Evolutionary conservation across 2,329 filamentous ascomycete genomes (phyloP), one percentile per base, ranked within the genome.

Genomic region (Pseudogymnoascus sp.): DNA sequence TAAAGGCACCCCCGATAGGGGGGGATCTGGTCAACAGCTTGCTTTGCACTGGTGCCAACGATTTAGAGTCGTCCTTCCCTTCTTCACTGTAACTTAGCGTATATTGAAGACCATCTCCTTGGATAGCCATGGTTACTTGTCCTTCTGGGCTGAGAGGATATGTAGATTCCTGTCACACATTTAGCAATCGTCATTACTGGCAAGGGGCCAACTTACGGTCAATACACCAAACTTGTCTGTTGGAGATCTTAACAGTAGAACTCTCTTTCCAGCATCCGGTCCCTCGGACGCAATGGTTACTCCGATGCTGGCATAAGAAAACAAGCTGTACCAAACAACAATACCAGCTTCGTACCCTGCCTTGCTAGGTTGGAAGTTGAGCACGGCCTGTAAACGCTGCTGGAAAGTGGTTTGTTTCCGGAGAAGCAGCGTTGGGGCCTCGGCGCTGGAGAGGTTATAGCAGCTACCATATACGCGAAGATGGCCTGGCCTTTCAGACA

Each of bases 311-410:
- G 71, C 74, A 61, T 77, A 76, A 0, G 77, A 78, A 64, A 75
- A 76, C 43, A 81, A 78, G 52, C 78, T 83, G 79, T 80, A 83
- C 77, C 80, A 85, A 0, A 84, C 68, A 0, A 80, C 78, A 0
- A 78, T 72, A 0, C 83, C 82, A 0, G 82, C 81, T 71, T 85
- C 82, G 2, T 78, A 77, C 1, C 76, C 72, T 3, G 68, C 45
- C 3, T 73, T 73, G 0, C 69, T 72, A 0, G 81, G 80, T 0
- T 71, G 66, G 64, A 84, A 85, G 0, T 75, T 72, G 11, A 85
- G 68, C 2, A 70, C 74, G 0, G 75, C 77, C 23, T 74, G 70
- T 68, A 80, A 83, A 0, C 65, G 72, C 45, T 78, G 77, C 16
- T 67, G 68, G 8, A 74, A 77, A 0, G 77, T 74, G 0, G 73